Base-by-base conservation (phyloP, 768 basidiomycete genomes). In the Galerina sulciceps region DNA sequence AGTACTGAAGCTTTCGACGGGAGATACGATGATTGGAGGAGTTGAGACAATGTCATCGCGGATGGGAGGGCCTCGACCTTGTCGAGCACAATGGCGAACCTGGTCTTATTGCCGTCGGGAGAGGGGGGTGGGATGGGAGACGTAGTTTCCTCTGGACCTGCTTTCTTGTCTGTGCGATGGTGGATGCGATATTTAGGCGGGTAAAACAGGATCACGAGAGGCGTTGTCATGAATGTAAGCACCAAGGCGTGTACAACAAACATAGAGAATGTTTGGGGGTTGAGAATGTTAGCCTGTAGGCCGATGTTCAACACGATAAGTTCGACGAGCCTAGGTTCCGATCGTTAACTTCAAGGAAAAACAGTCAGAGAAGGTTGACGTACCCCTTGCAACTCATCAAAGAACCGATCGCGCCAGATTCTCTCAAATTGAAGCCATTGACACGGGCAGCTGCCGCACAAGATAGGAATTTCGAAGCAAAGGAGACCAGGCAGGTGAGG, bases 231-330 rank as follows among this genome's bases (percentile, higher is more conserved):
- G 76, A 91, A 87, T 0, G 93, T 94, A 44, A 94, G 77, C 48
- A 93, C 75, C 41, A 93, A 75, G 4, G 90, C 87, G 46, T 87
- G 85, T 47, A 95, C 76, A 59, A 96, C 93, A 62, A 96, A 93
- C 91, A 95, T 94, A 0, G 92, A 91, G 78, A 96, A 94, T 10
- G 89, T 83, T 22, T 85, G 81, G 0, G 78, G 73, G 66, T 85
- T 79, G 45, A 90, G 78, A 55, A 91, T 86, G 11, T 75, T 74
- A 2, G 91, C 91, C 59, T 79, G 71, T 8, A 92, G 79, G 49
- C 94, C 94, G 61, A 96, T 87, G 68, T 97, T 97, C 67, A 96
- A 84, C 8, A 95, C 94, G 62, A 97, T 95, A 26, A 96, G 85
- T 70, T 96, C 94, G 22, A 95, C 93, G 18, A 87, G 76, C 35